A percentile compares a stretch with the other conserved stretches of the same genome.
phyloP scores from a whole-genome alignment of 2,329 filamentous ascomycete genomes.

The Scedosporium apiospermum region DNA sequence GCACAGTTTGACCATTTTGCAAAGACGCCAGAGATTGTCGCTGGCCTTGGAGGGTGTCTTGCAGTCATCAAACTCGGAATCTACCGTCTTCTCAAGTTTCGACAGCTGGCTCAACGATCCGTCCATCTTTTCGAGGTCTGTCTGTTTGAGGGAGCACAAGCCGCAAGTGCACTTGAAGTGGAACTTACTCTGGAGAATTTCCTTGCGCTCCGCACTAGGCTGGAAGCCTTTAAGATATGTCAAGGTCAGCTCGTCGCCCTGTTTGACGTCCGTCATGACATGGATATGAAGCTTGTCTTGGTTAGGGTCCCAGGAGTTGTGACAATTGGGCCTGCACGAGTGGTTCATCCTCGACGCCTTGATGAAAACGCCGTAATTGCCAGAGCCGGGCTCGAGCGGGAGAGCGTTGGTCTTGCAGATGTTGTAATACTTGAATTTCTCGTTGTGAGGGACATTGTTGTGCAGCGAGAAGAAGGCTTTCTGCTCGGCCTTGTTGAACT shows the following conservation, averaged over 20 bases:
- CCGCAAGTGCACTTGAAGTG: constrained; percentile 3
- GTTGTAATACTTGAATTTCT: background rate
- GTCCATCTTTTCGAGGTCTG: background rate
- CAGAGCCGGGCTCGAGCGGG: background rate
- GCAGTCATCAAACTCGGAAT: too few species aligned
- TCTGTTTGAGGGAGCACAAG: background rate
- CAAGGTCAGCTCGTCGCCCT: constrained; percentile 7
- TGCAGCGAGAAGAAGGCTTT: background rate
- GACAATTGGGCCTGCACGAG: background rate
- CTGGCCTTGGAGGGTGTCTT: too few species aligned
- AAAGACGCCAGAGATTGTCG: too few species aligned
- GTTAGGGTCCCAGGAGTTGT: background rate
- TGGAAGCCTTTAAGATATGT: constrained; percentile 1
- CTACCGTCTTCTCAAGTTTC: background rate
- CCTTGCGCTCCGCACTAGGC: background rate
- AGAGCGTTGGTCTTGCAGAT: background rate
- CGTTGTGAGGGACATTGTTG: background rate
- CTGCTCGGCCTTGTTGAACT: background rate
- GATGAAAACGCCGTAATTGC: background rate
- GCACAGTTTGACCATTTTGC: background rate
- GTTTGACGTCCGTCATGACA: background rate
- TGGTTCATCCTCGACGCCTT: background rate
- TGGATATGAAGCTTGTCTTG: background rate
- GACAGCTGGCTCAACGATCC: background rate
- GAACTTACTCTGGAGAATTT: background rate